Evolutionary conservation across 2,329 filamentous ascomycete genomes (phyloP).

Genomic region (Plenodomus tracheiphilus): DNA sequence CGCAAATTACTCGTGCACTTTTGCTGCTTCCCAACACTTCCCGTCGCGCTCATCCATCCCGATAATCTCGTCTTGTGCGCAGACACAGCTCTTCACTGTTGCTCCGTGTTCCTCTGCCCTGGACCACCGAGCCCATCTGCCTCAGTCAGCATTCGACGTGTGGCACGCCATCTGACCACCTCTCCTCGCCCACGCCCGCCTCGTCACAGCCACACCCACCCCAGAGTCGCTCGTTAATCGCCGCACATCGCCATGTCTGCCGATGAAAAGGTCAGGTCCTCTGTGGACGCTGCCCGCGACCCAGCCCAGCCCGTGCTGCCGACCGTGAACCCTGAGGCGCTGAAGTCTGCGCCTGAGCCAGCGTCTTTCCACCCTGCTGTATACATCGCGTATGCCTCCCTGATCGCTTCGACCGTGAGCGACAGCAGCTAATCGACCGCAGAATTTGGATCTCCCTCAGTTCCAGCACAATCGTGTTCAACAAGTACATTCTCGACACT

Average conservation of each 20-base stretch:
- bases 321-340: slow-evolving; percentile 73
- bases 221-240: slow-evolving; percentile 23
- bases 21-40: slow-evolving; percentile 22
- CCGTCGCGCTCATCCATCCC: slow-evolving; percentile 23
- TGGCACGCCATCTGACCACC: slow-evolving; percentile 15
- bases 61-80: slow-evolving; percentile 25
- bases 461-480: slow-evolving; percentile 96
- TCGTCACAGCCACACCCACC: slow-evolving; percentile 12
- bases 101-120: slow-evolving; percentile 21
- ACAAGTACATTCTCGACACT: slow-evolving; percentile 95
- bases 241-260: slow-evolving; percentile 54
- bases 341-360: slow-evolving; percentile 66
- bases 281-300: slow-evolving; percentile 73
- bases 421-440: slow-evolving; percentile 25
- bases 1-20: slow-evolving; percentile 26
- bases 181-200: slow-evolving; percentile 12
- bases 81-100: slow-evolving; percentile 28
- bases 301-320: slow-evolving; percentile 68
- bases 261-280: slow-evolving; percentile 79
- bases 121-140: slow-evolving; percentile 7
- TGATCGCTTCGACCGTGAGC: slow-evolving; percentile 2
- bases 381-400: slow-evolving; percentile 71
- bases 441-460: slow-evolving; percentile 92
- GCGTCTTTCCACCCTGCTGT: slow-evolving; percentile 74
- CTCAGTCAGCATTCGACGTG: slow-evolving; percentile 22